Base-by-base conservation (phyloP, 345 rosid genomes). In the Pistacia integerrima region DNA sequence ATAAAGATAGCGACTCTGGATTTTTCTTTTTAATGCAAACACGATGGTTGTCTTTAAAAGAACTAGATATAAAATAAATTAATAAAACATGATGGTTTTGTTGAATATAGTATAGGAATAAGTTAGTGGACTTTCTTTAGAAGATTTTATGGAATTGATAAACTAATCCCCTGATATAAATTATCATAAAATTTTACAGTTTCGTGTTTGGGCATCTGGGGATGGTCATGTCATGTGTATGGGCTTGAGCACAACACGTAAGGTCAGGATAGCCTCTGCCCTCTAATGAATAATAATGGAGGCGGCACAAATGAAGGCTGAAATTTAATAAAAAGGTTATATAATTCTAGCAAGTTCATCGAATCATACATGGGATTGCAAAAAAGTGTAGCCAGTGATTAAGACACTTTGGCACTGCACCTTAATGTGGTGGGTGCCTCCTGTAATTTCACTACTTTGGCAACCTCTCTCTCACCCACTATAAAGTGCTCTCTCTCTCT, bases 261-360 rank as follows among this genome's bases (percentile, higher is more conserved):
- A 51, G 69, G 58, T 56, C 63, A 67, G 17, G 36, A 67, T 59
- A 64, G 73, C 51, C 61, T 28, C 33, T 30, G 25, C 25, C 25
- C 25, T 30, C 68, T 48, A 69, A 76, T 76, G 65, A 76, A 60
- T 48, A 69, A 76, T 68, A 56, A 76, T 76, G 79, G 80, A 1
- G 30, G 35, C 8, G 16, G 69, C 84, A 81, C 83, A 70, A 76
- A 76, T 51, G 75, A 58, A 74, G 84, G 79, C 74, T 49, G 41
- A 54, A 75, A 75, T 72, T 80, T 46, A 59, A 41, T 56, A 25
- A 36, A 12, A 12, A 2, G 17, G 44, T 41, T 25, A 25, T 33
- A 51, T 58, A 61, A 33, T 64, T 80, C 20, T 36, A 63, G 44
- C 48, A 11, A 14, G 69, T 71, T 63, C 78, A 67, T 9, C 66